Base-by-base conservation (phyloP, 768 basidiomycete genomes). In the Leccinum variicolor region DNA sequence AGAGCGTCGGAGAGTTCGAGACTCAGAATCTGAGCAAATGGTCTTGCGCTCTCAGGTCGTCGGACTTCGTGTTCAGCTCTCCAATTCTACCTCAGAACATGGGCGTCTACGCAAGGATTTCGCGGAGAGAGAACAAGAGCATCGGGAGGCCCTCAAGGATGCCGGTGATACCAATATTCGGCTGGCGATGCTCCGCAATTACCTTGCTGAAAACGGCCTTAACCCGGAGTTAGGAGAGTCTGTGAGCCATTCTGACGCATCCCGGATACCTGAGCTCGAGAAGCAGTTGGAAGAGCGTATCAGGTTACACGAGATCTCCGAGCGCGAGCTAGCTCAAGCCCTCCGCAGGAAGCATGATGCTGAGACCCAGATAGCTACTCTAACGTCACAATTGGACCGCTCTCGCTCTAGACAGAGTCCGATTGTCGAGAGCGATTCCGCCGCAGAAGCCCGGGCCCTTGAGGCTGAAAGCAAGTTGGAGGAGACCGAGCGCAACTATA, bases 181-280 rank as follows among this genome's bases (percentile, higher is more conserved):
- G 58, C 76, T 91, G 62, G 82, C 79, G 25, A 87, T 92, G 77
- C 77, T 98, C 57, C 86, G 93, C 48, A 89, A 85, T 68, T 87
- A 98, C 68, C 81, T 98, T 49, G 84, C 86, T 21, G 97, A 98
- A 66, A 87, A 90, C 66, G 96, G 94, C 15, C 82, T 98, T 53
- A 80, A 80, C 26, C 75, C 89, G 19, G 87, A 90, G 54, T 91
- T 92, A 19, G 89, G 87, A n/a, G 73, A 74, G 4, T 76, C 81
- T 14, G 73, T 75, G 19, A 74, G 72, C 10, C 69, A 59, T 54
- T 53, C 31, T 33, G 73, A 74, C 33, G 64, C 68, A n/a, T 69
- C 74, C 7, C 80, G 79, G n/a, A 68, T 94, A 49, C 76, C 79
- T 4, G 92, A 95, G 55, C 78, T 98, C 36, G 94, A 98, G 73